Percentiles rank a stretch among this genome's conserved stretches.
These are phyloP conservation scores for Agaricus sinodeliciosus DNA, from an alignment of 768 basidiomycete species.

Conservation along the genomic window DNA sequence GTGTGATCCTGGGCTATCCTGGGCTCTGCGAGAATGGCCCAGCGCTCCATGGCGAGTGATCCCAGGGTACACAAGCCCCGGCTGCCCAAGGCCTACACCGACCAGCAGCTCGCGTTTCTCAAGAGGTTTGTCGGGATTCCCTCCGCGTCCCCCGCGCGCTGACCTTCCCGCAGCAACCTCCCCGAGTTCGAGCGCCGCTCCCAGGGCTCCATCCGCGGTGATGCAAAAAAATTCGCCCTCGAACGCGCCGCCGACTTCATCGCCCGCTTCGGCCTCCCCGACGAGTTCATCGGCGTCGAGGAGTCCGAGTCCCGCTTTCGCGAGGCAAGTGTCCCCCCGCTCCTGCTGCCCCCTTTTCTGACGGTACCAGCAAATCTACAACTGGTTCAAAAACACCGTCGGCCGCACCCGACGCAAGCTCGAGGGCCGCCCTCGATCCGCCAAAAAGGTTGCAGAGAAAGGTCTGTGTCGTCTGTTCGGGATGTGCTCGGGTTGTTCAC, in stretches of 20 bases:
- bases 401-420: constrained; percentile 53
- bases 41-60: constrained; percentile 39
- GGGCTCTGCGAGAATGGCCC: constrained; percentile 18
- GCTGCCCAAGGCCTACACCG: constrained; percentile 58
- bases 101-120: constrained; percentile 55
- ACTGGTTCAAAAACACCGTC: constrained; percentile 69
- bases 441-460: constrained; percentile 47
- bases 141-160: not conserved
- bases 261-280: constrained; percentile 48
- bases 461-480: constrained; percentile 19
- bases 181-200: constrained; percentile 55
- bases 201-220: constrained; percentile 53
- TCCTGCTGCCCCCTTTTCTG: not conserved
- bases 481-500: not conserved
- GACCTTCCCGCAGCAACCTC: constrained; percentile 28
- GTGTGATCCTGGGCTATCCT: constrained; percentile 13
- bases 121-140: constrained; percentile 29
- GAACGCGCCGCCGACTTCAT: constrained; percentile 60
- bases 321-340: constrained; percentile 34
- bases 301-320: constrained; percentile 56
- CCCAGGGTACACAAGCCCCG: constrained; percentile 61
- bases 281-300: constrained; percentile 45
- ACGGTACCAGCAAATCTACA: constrained; percentile 55
- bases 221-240: constrained; percentile 64
- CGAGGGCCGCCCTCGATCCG: constrained; percentile 46